Conservation (phyloP, 2,329 filamentous ascomycete genomes). For the Epichloe festucae region DNA sequence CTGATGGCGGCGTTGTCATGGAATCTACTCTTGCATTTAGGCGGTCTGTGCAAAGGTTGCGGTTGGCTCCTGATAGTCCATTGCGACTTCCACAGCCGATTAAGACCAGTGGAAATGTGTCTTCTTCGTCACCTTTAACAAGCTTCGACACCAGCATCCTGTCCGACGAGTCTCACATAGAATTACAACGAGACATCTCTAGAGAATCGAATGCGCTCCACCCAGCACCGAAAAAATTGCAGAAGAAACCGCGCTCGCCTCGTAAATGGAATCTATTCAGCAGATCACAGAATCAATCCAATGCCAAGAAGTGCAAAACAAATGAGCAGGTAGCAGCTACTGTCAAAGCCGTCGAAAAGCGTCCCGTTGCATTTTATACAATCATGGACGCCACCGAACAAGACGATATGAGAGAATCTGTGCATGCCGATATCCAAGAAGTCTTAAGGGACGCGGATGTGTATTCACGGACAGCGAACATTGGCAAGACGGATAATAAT, state of each 20-base stretch:
- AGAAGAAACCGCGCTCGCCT: slow-evolving; percentile 41
- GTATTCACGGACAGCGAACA: slow-evolving; percentile 14
- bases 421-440: slow-evolving; percentile 26
- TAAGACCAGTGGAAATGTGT: slow-evolving; percentile 27
- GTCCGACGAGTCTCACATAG: slow-evolving; percentile 41
- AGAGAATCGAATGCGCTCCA: slow-evolving; percentile 17
- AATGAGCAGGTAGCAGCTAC: slow-evolving; percentile 30
- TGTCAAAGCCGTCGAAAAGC: slow-evolving; percentile 35
- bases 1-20: slow-evolving; percentile 30
- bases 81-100: slow-evolving; percentile 41
- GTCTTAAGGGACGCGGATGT: slow-evolving; percentile 38
- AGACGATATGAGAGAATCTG: slow-evolving; percentile 37
- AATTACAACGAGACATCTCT: slow-evolving; percentile 25
- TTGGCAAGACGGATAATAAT: not conserved
- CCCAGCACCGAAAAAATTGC: slow-evolving; percentile 37
- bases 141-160: slow-evolving; percentile 45
- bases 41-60: slow-evolving; percentile 39
- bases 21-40: slow-evolving; percentile 41
- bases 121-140: slow-evolving; percentile 36
- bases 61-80: slow-evolving; percentile 29
- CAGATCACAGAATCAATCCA: slow-evolving; percentile 34
- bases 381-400: slow-evolving; percentile 48
- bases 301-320: slow-evolving; percentile 25
- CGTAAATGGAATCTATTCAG: slow-evolving; percentile 53
- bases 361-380: slow-evolving; percentile 45